A percentile compares a stretch with the other conserved stretches of the same genome.
These are phyloP conservation scores for Tephrocybe sp. DNA, from an alignment of 768 basidiomycete genomes.

Conservation along the genomic window DNA sequence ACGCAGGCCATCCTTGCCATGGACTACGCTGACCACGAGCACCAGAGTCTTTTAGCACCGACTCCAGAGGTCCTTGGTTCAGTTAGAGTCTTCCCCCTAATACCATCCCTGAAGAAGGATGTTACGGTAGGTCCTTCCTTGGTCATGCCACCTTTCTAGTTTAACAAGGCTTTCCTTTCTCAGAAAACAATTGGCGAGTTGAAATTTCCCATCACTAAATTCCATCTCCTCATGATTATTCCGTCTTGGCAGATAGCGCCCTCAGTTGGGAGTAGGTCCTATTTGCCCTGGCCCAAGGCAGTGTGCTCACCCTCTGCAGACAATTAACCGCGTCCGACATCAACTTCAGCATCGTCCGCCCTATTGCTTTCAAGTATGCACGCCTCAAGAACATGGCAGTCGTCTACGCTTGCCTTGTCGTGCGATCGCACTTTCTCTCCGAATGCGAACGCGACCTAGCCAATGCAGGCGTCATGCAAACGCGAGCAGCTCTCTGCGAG, in stretches of 20 bases:
- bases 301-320: slow-evolving; percentile 30
- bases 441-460: slow-evolving; percentile 71
- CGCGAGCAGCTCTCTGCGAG: slow-evolving; percentile 77
- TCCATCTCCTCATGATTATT: slow-evolving; percentile 14
- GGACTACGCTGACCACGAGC: slow-evolving; percentile 40
- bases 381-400: slow-evolving; percentile 70
- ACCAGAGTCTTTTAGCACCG: slow-evolving; percentile 47
- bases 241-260: slow-evolving; percentile 51
- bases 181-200: slow-evolving; percentile 44
- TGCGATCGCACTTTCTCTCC: slow-evolving; percentile 73
- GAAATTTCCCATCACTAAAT: slow-evolving; percentile 1
- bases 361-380: slow-evolving; percentile 77
- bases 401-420: slow-evolving; percentile 76
- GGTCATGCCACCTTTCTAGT: slow-evolving; percentile 5
- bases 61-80: slow-evolving; percentile 55
- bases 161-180: slow-evolving; percentile 22
- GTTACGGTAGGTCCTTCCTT: slow-evolving; percentile 48
- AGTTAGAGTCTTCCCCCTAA: slow-evolving; percentile 79
- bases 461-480: slow-evolving; percentile 67
- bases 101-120: slow-evolving; percentile 69
- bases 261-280: slow-evolving; percentile 75
- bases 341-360: slow-evolving; percentile 77
- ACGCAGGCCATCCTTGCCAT: neutral
- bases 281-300: slow-evolving; percentile 1
- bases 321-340: slow-evolving; percentile 82